Conservation (phyloP, 1,284 basidiomycete species). For the Malassezia cuniculi region DNA sequence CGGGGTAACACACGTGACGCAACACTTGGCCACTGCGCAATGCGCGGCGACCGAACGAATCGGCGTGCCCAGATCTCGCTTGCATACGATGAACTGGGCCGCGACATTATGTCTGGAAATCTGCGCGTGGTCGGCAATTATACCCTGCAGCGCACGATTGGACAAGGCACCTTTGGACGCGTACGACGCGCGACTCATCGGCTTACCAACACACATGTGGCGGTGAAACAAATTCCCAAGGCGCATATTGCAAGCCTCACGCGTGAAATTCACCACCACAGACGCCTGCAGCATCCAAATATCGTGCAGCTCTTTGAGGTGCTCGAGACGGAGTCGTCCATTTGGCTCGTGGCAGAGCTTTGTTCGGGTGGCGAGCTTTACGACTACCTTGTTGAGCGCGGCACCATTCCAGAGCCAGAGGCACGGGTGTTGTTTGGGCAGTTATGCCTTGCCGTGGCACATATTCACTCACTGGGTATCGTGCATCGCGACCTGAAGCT, state of each 20-base stretch:
- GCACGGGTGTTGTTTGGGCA: conserved; percentile 46
- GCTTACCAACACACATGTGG: conserved; percentile 56
- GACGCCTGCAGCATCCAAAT: conserved; percentile 84
- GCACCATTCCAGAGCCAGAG: conserved; percentile 41
- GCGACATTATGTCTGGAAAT: conserved; percentile 75
- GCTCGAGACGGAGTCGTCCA: conserved; percentile 82
- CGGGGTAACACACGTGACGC: not conserved
- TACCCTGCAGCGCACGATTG: conserved; percentile 84
- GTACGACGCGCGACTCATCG: conserved; percentile 85
- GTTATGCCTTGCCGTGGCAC: conserved; percentile 46
- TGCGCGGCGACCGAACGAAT: conserved; percentile 1
- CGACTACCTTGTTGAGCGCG: conserved; percentile 47
- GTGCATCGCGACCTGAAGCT: conserved; percentile 52
- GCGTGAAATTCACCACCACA: conserved; percentile 94
- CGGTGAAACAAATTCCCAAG: conserved; percentile 96
- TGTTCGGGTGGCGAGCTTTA: conserved; percentile 67
- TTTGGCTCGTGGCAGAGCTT: conserved; percentile 94
- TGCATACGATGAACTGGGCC: conserved; percentile 92
- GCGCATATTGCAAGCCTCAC: conserved; percentile 61
- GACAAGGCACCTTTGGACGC: conserved; percentile 83
- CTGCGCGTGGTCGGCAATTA: conserved; percentile 88
- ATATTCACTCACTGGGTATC: conserved; percentile 46
- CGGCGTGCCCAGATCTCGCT: conserved; percentile 52
- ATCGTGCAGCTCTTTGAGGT: conserved; percentile 94
- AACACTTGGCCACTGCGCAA: not conserved